phyloP scores from a whole-genome alignment of 2,329 filamentous ascomycete genomes.

The Cladosporium halotolerans region DNA sequence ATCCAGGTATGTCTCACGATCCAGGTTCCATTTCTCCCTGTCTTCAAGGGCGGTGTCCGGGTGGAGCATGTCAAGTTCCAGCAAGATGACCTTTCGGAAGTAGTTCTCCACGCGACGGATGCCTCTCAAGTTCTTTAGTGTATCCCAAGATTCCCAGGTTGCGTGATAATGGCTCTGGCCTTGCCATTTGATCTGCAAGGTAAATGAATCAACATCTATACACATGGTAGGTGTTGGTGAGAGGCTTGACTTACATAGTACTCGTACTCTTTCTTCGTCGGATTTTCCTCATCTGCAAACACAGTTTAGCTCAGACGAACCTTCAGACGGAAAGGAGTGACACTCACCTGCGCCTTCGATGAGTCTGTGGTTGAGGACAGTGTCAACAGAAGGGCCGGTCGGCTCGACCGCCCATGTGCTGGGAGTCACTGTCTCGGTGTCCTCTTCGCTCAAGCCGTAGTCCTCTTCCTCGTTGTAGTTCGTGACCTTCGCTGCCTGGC shows the following conservation, averaged over 20 bases:
- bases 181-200: slow-evolving; percentile 84
- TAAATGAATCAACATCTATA: slow-evolving; percentile 16
- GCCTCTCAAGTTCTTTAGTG: slow-evolving; percentile 70
- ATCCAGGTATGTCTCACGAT: slow-evolving; percentile 84
- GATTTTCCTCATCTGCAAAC: slow-evolving; percentile 21
- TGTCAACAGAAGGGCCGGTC: slow-evolving; percentile 78
- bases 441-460: slow-evolving; percentile 51
- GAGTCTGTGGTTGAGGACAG: slow-evolving; percentile 78
- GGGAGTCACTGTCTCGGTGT: slow-evolving; percentile 58
- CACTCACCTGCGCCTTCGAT: slow-evolving; percentile 53
- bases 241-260: slow-evolving; percentile 48
- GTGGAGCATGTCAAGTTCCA: slow-evolving; percentile 70
- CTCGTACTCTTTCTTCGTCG: slow-evolving; percentile 72
- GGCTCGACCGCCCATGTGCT: slow-evolving; percentile 58
- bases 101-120: slow-evolving; percentile 92
- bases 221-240: not conserved
- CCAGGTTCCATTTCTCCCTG: slow-evolving; percentile 89
- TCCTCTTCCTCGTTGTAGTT: slow-evolving; percentile 65
- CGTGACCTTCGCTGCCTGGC: slow-evolving; percentile 69
- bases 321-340: not conserved
- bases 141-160: slow-evolving; percentile 81
- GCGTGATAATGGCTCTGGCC: slow-evolving; percentile 91
- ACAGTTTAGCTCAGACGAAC: not conserved
- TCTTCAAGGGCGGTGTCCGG: slow-evolving; percentile 74
- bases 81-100: slow-evolving; percentile 72